Evolutionary conservation across 306 rosid genomes (phyloP), one percentile per base, ranked within the genome.

Genomic region (Cercis canadensis): DNA sequence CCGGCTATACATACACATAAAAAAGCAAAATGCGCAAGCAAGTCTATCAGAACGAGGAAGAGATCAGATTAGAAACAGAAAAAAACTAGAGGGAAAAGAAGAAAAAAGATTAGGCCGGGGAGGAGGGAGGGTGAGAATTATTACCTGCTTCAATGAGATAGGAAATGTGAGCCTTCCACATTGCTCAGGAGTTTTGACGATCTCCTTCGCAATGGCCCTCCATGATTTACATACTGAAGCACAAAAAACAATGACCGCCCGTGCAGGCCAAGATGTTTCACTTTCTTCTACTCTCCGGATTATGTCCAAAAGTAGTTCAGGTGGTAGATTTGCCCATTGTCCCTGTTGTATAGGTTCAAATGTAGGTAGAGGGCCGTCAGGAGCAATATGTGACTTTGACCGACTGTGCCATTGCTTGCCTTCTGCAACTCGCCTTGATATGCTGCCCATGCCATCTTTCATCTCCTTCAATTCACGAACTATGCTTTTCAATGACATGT

Each of bases 121-220:
- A 75, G 19, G 32, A 75, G 16, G 6, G 44, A 70, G 58, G 15
- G 21, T 24, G 17, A 44, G 59, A 57, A 51, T 29, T 47, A 43
- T 62, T 73, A 93, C 98, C 92, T 94, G 98, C 81, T 94, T 94
- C 83, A 94, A 70, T 15, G 98, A 94, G 78, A 89, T 87, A 19
- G 98, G 97, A 78, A 94, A 90, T 29, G 96, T 92, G 63, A 92
- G 73, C 83, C 87, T 82, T 79, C 92, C 96, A 34, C 91, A 90
- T 72, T 81, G 88, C 80, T 92, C 96, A 9, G 92, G 98, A 73
- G 91, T 85, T 80, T 81, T 81, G 40, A 88, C 92, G 34, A 90
- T 85, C 84, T 92, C 97, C 64, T 73, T 82, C 0, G 88, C 83
- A 56, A 87, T 69, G 4, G 62, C 84, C 77, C 96, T 88, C 97